Conservation (phyloP, 441 rosid genomes). For the Adansonia rubrostipa region DNA sequence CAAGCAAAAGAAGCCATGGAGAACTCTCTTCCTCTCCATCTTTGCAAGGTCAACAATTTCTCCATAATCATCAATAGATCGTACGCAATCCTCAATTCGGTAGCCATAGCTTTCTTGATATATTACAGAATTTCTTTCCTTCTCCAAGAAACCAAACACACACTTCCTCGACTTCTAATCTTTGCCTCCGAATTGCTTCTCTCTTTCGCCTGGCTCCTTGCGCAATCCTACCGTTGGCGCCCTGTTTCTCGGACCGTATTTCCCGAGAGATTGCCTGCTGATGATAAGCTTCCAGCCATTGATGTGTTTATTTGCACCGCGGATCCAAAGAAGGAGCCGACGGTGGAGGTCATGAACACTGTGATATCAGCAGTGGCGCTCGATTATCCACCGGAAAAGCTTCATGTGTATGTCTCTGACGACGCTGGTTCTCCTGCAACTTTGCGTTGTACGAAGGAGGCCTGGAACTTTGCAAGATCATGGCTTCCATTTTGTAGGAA, state of each 20-base stretch:
- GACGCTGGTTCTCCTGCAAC: slow-evolving; percentile 50
- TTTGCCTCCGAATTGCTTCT: slow-evolving; percentile 45
- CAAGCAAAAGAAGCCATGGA: slow-evolving; percentile 22
- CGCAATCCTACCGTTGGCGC: slow-evolving; percentile 36
- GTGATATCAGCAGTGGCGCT: slow-evolving; percentile 21
- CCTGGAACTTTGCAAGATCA: slow-evolving; percentile 43
- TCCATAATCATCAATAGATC: slow-evolving; percentile 35
- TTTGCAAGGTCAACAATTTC: slow-evolving; percentile 27
- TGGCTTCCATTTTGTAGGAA: slow-evolving; percentile 56
- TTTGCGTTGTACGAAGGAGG: slow-evolving; percentile 39
- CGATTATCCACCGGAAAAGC: slow-evolving; percentile 25
- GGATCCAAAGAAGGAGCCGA: slow-evolving; percentile 25
- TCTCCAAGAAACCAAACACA: slow-evolving; percentile 17
- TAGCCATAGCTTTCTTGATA: slow-evolving; percentile 37
- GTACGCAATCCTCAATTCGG: slow-evolving; percentile 33
- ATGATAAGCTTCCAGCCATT: slow-evolving; percentile 12
- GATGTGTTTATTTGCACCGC: slow-evolving; percentile 28
- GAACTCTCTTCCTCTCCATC: slow-evolving; percentile 37
- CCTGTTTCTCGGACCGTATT: slow-evolving; percentile 36
- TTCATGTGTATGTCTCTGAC: slow-evolving; percentile 32
- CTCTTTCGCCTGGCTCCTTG: slow-evolving; percentile 39
- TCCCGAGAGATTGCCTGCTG: slow-evolving; percentile 40
- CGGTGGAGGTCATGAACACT: slow-evolving; percentile 23
- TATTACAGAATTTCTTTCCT: slow-evolving; percentile 41
- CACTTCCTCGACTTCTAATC: slow-evolving; percentile 31